Conservation (phyloP, 2,329 filamentous ascomycete species). For the Didymella arachidicola region DNA sequence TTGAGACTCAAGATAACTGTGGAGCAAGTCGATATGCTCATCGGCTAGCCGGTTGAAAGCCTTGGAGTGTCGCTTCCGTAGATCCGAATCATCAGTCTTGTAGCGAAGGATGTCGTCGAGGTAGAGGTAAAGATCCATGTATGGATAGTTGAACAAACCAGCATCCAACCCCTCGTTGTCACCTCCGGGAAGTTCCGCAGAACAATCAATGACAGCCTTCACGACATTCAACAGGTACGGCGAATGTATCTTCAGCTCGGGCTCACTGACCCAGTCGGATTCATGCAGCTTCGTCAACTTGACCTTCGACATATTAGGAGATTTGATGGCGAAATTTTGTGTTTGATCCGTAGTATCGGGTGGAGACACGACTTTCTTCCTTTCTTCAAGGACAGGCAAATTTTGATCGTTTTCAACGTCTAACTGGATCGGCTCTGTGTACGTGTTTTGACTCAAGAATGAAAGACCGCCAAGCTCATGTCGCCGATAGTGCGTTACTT, state of each 20-base stretch:
- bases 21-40: slow-evolving; percentile 2
- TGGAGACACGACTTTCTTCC: not conserved
- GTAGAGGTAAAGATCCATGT: not conserved
- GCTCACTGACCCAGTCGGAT: not conserved
- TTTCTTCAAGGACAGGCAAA: not conserved
- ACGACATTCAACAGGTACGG: not conserved
- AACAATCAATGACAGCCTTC: not conserved
- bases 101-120: not conserved
- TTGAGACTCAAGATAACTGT: not conserved
- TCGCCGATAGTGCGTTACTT: not conserved
- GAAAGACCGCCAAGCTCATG: too few relatives aligned
- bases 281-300: not conserved
- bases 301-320: too few relatives aligned
- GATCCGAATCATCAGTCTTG: not conserved
- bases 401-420: not conserved
- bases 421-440: not conserved
- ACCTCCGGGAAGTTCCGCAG: not conserved
- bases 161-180: not conserved
- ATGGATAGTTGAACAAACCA: not conserved
- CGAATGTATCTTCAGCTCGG: not conserved
- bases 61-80: not conserved
- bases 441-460: not conserved
- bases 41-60: not conserved
- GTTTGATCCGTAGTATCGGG: too few relatives aligned
- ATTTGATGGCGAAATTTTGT: too few relatives aligned